These are phyloP conservation scores for Tagetes erecta DNA, from an alignment of 129 eudicot species.

Conservation along the genomic window DNA sequence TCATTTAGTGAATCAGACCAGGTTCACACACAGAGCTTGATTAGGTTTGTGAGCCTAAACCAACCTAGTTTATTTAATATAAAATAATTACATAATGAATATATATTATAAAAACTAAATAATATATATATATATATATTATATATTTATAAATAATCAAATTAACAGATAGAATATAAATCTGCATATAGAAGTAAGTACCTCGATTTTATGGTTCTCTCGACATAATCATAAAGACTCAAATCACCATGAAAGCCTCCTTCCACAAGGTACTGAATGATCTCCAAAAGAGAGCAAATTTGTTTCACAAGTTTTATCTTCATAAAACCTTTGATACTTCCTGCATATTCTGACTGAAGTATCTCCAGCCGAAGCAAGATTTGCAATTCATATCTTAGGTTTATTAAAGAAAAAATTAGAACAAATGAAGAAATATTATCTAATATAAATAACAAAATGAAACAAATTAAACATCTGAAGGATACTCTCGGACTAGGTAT, in stretches of 20 bases:
- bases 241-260: slow-evolving; percentile 88
- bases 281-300: slow-evolving; percentile 75
- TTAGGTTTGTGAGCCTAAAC: background rate
- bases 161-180: background rate
- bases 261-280: slow-evolving; percentile 78
- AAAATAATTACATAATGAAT: no score
- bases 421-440: background rate
- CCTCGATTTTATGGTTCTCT: slow-evolving; percentile 74
- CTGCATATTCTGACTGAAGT: slow-evolving; percentile 61
- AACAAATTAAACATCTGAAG: slow-evolving; percentile 35
- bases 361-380: slow-evolving; percentile 90
- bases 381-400: slow-evolving; percentile 79
- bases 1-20: background rate
- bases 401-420: slow-evolving; percentile 48
- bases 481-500: slow-evolving; percentile 79
- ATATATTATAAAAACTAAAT: no score
- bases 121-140: no score
- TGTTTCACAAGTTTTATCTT: slow-evolving; percentile 83
- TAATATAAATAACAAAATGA: slow-evolving; percentile 14
- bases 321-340: slow-evolving; percentile 42
- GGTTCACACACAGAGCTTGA: background rate
- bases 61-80: no score
- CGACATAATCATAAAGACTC: slow-evolving; percentile 79
- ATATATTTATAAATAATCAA: no score
- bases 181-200: slow-evolving; percentile 23